Evolutionary conservation across 345 rosid genomes (phyloP), one percentile per base, ranked within the genome.

Genomic region (Populus tremula): DNA sequence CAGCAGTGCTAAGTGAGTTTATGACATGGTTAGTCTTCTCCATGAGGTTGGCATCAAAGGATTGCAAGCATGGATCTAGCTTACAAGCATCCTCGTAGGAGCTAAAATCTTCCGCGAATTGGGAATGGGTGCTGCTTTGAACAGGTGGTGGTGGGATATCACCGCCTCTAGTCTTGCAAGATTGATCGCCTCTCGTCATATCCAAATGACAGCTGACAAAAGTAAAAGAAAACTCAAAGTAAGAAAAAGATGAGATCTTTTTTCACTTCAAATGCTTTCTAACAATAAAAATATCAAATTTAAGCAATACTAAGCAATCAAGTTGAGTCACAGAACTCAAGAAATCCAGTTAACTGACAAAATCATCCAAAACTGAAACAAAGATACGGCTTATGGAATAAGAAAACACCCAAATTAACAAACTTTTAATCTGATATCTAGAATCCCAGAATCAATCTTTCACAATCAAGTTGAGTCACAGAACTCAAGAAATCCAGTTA

Each of bases 1-100:
- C 88, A 14, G 90, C 88, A 1, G 89, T 69, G 8, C 90, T 87
- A 53, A 93, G 91, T 16, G 84, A 78, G 81, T 69, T 78, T 53
- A 96, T 83, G 76, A 92, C 90, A 29, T 87, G 85, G 72, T 65
- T 89, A 13, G 98, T 91, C 70, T 92, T 87, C 74, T 86, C 87
- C 5, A 85, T 96, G 76, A 95, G 86, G 53, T 82, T 77, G 1
- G 81, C 76, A 84, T 95, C 97, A 47, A 95, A 92, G 65, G 90
- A 81, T 78, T 86, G 85, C 59, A 95, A 87, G 76, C 86, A 87
- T 1, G 98, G 94, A 68, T 95, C 97, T 71, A 73, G 81, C 71
- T 72, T 79, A 83, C 98, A 93, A 62, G 98, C 99, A 73, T 59
- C 87, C 82, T 89, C 97, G 33, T 92, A 95, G 0, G 92, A 90